Conservation (phyloP, 148 eudicot genomes). For the Nyssa sinensis region DNA sequence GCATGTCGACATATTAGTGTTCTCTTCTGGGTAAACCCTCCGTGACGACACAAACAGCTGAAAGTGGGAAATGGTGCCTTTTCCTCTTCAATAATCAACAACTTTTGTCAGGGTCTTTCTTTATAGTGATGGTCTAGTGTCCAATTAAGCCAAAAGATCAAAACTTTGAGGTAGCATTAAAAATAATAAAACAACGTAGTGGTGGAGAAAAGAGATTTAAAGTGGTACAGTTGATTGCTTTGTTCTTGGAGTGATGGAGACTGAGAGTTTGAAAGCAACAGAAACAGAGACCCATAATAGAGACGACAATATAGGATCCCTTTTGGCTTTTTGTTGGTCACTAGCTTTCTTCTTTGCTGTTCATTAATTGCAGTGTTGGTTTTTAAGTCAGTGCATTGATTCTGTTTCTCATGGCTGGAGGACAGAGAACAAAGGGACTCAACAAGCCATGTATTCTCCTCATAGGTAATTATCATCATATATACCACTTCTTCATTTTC, state of each 20-base stretch:
- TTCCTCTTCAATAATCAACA: background rate
- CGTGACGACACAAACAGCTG: background rate
- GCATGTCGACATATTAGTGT: background rate
- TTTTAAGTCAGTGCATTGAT: background rate
- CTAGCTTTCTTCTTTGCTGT: background rate
- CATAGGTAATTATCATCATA: conserved; percentile 46
- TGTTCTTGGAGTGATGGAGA: background rate
- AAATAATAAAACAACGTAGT: background rate
- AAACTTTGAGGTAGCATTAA: background rate
- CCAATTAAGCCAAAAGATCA: conserved; percentile 7
- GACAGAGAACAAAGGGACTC: conserved; percentile 30
- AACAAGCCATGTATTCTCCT: conserved; percentile 72
- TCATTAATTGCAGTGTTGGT: background rate
- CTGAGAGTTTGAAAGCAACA: background rate
- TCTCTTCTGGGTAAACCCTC: background rate
- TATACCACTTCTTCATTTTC: background rate
- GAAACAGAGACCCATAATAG: background rate
- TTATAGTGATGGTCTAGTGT: conserved; percentile 11
- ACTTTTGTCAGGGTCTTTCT: background rate
- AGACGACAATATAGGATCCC: conserved; percentile 1
- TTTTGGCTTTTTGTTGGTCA: conserved; percentile 9
- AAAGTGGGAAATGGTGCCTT: background rate
- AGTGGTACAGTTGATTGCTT: background rate
- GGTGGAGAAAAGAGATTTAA: background rate
- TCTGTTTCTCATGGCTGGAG: conserved; percentile 40